Conservation (phyloP, 2,329 filamentous ascomycete genomes). For the Coniochaeta sp. region DNA sequence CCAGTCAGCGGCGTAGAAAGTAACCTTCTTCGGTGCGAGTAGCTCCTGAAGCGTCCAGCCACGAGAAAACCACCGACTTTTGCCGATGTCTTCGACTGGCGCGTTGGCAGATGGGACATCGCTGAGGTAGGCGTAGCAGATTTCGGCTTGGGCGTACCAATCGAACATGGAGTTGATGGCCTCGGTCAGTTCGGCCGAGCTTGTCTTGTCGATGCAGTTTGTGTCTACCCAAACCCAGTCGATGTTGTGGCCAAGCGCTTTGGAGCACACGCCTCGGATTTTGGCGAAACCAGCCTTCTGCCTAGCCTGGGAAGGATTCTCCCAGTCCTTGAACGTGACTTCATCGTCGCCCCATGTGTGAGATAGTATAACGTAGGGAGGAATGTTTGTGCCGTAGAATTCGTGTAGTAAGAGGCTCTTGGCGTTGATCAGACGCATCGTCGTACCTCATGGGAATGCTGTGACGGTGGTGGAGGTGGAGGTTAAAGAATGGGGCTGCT, state of each 20-base stretch:
- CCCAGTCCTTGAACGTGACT: conserved; percentile 2
- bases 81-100: neutral
- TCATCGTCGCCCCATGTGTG: conserved; percentile 5
- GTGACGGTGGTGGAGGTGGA: too few relatives aligned
- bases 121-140: conserved; percentile 8
- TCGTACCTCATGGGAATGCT: neutral
- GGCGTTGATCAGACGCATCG: conserved; percentile 11
- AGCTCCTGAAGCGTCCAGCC: conserved; percentile 11
- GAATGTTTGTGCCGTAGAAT: conserved; percentile 7
- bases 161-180: conserved; percentile 4
- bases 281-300: neutral
- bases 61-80: conserved; percentile 6
- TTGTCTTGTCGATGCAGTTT: conserved; percentile 7
- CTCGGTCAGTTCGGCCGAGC: conserved; percentile 8
- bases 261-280: neutral
- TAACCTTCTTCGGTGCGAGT: conserved; percentile 3
- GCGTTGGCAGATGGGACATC: neutral
- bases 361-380: conserved; percentile 13
- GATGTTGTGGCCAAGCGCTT: neutral
- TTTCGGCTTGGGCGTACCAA: conserved; percentile 5
- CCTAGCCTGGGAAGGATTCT: neutral
- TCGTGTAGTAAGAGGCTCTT: conserved; percentile 7
- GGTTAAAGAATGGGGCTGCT: too few relatives aligned
- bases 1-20: conserved; percentile 7
- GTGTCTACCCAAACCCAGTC: conserved; percentile 5